Evolutionary conservation across 805 yeast genomes (phyloP), one percentile per base, ranked within the genome.

Genomic region (Starmerella bombicola): DNA sequence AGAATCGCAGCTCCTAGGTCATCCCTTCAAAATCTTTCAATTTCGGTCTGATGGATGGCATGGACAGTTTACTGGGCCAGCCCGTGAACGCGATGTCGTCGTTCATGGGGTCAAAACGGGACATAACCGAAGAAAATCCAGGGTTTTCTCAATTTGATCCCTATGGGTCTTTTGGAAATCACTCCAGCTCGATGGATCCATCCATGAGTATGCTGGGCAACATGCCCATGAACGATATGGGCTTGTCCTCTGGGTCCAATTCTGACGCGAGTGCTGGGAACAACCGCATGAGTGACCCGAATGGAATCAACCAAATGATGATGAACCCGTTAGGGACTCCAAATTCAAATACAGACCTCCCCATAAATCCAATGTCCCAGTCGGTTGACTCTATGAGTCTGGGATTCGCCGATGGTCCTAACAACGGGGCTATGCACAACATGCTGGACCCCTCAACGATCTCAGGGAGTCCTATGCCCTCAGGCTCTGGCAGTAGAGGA

Each of bases 31-130:
- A n/a, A n/a, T n/a, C n/a, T n/a, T n/a, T n/a, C 33, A 9, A 16
- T 9, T 13, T 19, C 16, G 16, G 9, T 21, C 6, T 10, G 2
- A 49, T 48, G 52, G 52, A 48, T 33, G 40, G 40, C 29, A 40
- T 48, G 46, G 53, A 49, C 29, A 45, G 49, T 38, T 23, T 49
- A 7, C 43, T 49, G 30, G 52, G 52, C 32, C 53, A 48, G 38
- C 48, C 49, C 21, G 46, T 48, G 15, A 35, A 41, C 37, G 40
- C 42, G 20, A 46, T 44, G 45, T 38, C 45, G 29, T 39, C 53
- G 26, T 49, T 48, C 44, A 39, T 49, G 45, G 45, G 38, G 28
- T 18, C 40, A n/a, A 40, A 41, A 15, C 24, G 35, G 21, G 39
- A 34, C 33, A 33, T 31, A 12, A 18, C 32, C 15, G 50, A 46